A percentile compares a stretch with the other conserved stretches of the same genome.
Conservation (phyloP, 2,329 filamentous ascomycete species). For the Davidsoniella neocaledoniae region DNA sequence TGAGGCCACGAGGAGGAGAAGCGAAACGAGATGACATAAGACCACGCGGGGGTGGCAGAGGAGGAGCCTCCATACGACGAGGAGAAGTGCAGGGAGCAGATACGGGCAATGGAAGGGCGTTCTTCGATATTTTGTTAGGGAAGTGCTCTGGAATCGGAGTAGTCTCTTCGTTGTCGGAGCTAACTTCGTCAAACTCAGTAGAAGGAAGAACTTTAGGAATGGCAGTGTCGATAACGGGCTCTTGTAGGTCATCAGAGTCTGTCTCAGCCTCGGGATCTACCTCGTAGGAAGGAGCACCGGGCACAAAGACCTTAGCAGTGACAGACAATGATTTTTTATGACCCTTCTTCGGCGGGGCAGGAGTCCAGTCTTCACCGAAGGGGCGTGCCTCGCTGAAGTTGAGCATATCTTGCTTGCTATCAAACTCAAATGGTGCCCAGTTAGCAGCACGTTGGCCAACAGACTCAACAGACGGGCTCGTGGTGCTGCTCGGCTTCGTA, state of each 20-base stretch:
- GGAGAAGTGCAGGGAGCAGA: conserved; percentile 2
- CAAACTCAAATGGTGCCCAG: conserved; percentile 46
- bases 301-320: conserved; percentile 51
- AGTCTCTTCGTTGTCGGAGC: conserved; percentile 6
- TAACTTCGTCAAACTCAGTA: not conserved
- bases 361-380: conserved; percentile 34
- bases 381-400: conserved; percentile 36
- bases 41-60: conserved; percentile 14
- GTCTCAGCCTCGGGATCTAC: conserved; percentile 14
- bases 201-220: not conserved
- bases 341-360: conserved; percentile 10
- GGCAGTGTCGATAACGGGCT: not conserved
- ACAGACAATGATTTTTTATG: conserved; percentile 48
- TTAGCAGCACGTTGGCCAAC: conserved; percentile 32
- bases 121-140: conserved; percentile 11
- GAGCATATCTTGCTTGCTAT: conserved; percentile 29
- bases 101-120: conserved; percentile 14
- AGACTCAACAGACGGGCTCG: conserved; percentile 36
- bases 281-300: conserved; percentile 22
- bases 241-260: conserved; percentile 13
- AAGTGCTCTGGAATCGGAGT: conserved; percentile 13
- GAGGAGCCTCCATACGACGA: conserved; percentile 14
- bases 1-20: conserved; percentile 23
- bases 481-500: conserved; percentile 33
- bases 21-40: conserved; percentile 33